phyloP scores from a whole-genome alignment of 2,329 filamentous ascomycete species.

The Cytospora leucostoma region DNA sequence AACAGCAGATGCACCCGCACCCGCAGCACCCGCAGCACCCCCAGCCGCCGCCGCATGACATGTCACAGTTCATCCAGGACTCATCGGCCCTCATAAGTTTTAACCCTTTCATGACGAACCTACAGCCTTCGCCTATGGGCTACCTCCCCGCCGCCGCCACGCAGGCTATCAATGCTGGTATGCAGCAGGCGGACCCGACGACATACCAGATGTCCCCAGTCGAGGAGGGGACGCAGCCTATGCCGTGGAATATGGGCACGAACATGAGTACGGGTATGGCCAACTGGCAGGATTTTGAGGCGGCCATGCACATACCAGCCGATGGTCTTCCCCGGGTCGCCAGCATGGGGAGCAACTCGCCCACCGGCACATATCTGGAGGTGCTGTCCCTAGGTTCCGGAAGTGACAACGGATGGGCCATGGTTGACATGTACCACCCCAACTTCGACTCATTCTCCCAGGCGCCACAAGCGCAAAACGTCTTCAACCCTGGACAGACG shows the following conservation, averaged over 20 bases:
- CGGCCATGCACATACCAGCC: constrained; percentile 51
- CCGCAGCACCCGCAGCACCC: constrained; percentile 35
- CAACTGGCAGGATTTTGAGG: constrained; percentile 79
- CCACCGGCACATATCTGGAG: constrained; percentile 79
- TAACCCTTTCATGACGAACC: constrained; percentile 52
- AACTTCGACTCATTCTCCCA: constrained; percentile 68
- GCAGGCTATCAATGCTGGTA: constrained; percentile 63
- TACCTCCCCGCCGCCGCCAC: constrained; percentile 64
- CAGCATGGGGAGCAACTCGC: constrained; percentile 64
- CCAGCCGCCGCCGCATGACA: constrained; percentile 47
- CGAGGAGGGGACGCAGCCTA: constrained; percentile 51
- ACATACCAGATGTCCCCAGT: constrained; percentile 63
- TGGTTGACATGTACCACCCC: constrained; percentile 73
- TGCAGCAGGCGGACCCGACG: constrained; percentile 56
- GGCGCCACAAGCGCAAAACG: constrained; percentile 58
- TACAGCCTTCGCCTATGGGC: constrained; percentile 58
- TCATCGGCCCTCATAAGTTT: constrained; percentile 55
- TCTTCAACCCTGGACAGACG: constrained; percentile 91
- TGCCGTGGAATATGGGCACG: constrained; percentile 35
- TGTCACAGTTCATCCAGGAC: constrained; percentile 59
- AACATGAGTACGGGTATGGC: constrained; percentile 67
- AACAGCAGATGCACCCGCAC: constrained; percentile 34
- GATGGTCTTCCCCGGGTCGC: constrained; percentile 47
- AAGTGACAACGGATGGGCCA: constrained; percentile 84
- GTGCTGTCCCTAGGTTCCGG: constrained; percentile 80